Conservation (phyloP, 768 basidiomycete genomes). For the Russula dissimulans region DNA sequence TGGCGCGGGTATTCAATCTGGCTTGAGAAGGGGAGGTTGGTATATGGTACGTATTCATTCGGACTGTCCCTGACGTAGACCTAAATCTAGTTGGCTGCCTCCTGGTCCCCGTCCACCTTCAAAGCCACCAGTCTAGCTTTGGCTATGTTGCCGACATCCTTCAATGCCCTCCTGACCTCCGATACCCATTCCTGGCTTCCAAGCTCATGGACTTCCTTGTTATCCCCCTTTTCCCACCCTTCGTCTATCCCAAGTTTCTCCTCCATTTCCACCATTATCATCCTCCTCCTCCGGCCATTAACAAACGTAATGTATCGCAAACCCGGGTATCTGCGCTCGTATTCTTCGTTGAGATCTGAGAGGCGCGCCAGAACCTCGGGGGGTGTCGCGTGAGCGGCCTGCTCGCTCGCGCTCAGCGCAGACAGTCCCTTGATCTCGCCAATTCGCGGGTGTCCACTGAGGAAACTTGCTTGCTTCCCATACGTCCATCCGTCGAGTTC, state of each 20-base stretch:
- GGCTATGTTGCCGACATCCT: conserved; percentile 69
- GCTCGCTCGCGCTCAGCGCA: conserved; percentile 69
- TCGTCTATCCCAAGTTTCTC: conserved; percentile 43
- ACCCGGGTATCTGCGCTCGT: conserved; percentile 64
- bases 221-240: conserved; percentile 31
- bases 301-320: conserved; percentile 90
- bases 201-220: conserved; percentile 31
- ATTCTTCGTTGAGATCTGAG: conserved; percentile 64
- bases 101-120: conserved; percentile 29
- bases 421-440: conserved; percentile 75
- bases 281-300: conserved; percentile 65
- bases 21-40: no score
- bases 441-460: conserved; percentile 83
- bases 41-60: no score
- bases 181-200: conserved; percentile 44
- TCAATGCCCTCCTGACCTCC: conserved; percentile 66
- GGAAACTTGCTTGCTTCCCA: conserved; percentile 48
- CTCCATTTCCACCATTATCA: conserved; percentile 76
- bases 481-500: conserved; percentile 46
- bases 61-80: not conserved
- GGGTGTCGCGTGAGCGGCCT: conserved; percentile 53
- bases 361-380: conserved; percentile 69
- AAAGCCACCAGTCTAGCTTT: conserved; percentile 50
- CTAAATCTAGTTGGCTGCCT: not conserved
- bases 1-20: no score